phyloP scores from a whole-genome alignment of 1,139 yeast genomes.

The Pneumocystis wakefieldiae region DNA sequence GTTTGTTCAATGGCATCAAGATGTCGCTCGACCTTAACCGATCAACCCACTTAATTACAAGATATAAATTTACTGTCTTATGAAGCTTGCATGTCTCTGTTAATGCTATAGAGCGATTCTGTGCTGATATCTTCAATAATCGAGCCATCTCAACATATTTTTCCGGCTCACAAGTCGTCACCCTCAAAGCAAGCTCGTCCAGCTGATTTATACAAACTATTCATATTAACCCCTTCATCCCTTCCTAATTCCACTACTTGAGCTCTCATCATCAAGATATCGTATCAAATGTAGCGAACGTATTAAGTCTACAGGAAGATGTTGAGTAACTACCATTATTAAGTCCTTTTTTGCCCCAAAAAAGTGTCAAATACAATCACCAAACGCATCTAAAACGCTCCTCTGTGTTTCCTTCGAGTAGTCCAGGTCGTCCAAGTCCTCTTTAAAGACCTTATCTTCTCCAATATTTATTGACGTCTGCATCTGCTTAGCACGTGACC shows the following conservation, averaged over 20 bases:
- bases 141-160: background rate
- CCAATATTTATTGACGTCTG: background rate
- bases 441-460: background rate
- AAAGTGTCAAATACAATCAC: background rate
- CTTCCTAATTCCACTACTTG: background rate
- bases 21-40: background rate
- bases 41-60: no score
- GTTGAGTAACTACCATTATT: background rate
- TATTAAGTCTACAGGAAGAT: background rate
- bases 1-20: background rate
- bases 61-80: background rate
- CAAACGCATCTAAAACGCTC: background rate
- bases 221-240: background rate
- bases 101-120: background rate
- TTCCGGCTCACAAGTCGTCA: background rate
- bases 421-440: background rate
- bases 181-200: background rate
- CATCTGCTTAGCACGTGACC: background rate
- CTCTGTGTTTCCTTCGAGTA: background rate
- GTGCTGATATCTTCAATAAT: background rate
- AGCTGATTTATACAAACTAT: background rate
- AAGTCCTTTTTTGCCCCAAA: background rate
- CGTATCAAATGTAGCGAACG: background rate
- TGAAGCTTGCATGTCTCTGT: background rate
- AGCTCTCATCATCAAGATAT: background rate